Conservation (phyloP, 352 stramenopile genomes). For the Globisporangium paddicum region DNA sequence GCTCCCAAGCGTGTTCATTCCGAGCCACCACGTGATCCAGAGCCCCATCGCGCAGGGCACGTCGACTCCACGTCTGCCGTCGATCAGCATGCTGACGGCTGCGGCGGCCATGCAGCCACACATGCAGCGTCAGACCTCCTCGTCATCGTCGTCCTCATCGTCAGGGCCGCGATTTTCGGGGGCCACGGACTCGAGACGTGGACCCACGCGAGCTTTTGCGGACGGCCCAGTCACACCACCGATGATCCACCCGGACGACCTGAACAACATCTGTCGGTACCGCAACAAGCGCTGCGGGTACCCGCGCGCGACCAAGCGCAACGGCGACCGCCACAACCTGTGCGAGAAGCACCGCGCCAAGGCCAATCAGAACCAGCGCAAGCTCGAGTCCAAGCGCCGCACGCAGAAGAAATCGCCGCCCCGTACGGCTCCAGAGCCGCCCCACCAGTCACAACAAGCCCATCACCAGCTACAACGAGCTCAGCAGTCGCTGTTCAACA, state of each 20-base stretch:
- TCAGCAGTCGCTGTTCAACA: background rate
- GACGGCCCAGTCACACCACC: background rate
- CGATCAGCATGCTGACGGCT: conserved; percentile 45
- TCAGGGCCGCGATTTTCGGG: background rate
- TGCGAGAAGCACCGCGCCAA: conserved; percentile 60
- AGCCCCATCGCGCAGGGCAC: background rate
- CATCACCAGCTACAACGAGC: background rate
- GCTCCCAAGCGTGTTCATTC: background rate
- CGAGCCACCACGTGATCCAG: conserved; percentile 4
- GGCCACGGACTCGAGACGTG: background rate
- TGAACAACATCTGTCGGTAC: conserved; percentile 47
- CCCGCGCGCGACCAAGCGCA: conserved; percentile 58
- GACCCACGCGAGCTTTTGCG: background rate
- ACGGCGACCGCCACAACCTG: conserved; percentile 60
- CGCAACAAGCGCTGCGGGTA: conserved; percentile 61
- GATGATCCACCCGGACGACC: conserved; percentile 3
- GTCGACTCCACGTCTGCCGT: conserved; percentile 27
- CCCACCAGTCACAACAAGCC: background rate
- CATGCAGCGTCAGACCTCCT: conserved; percentile 4
- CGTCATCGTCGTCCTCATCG: conserved; percentile 2
- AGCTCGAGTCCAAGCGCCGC: conserved; percentile 78
- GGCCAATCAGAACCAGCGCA: conserved; percentile 81
- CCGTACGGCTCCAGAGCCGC: background rate
- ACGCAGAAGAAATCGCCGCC: conserved; percentile 34
- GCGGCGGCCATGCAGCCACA: conserved; percentile 31